Base-by-base conservation (phyloP, 2,329 filamentous ascomycete species). In the Alternaria rosae region DNA sequence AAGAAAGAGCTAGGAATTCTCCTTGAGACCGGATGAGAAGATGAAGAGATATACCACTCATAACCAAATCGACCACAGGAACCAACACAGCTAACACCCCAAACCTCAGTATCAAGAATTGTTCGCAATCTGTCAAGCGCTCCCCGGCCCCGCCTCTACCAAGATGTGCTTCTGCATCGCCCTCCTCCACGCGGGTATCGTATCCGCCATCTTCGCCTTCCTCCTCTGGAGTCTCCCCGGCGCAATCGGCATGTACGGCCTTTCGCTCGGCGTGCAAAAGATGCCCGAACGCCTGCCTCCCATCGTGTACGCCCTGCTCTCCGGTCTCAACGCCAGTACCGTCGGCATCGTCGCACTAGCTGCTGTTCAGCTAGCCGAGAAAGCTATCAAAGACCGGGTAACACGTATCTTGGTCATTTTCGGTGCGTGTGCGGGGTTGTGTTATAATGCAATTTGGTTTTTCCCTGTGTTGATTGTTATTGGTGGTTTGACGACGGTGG, bases 361-460 rank as follows among this genome's bases (percentile, higher is more conserved):
- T 1, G 91, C 89, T 0, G 87, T 92, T 17, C 81, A 91, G 72
- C 82, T 93, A 0, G 85, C 89, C 0, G 81, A 88, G 13, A 92
- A 91, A 66, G 86, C 90, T 0, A 89, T 92, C 57, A 88, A 85
- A 0, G 90, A 92, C 70, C 82, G 82, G 20, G 50, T 91, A 4
- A 89, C 90, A 0, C 81, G 90, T 1, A 79, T 89, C 0, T 68
- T 92, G 2, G 87, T 93, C 0, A 89, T 92, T 12, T 70, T 89
- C 7, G 85, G 86, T 4, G 91, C 82, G 1, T 83, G 85, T 9
- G 89, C 89, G 0, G 91, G 90, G 0, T 78, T 93, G 66, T 82
- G 91, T 51, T 92, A 92, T 68, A 92, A 88, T 52, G 86, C 89
- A 0, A 78, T 93, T 0, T 93, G 91, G 91, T 93, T 91, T 67